Base-by-base conservation (phyloP, 768 basidiomycete genomes). In the Crassisporium funariophilum region DNA sequence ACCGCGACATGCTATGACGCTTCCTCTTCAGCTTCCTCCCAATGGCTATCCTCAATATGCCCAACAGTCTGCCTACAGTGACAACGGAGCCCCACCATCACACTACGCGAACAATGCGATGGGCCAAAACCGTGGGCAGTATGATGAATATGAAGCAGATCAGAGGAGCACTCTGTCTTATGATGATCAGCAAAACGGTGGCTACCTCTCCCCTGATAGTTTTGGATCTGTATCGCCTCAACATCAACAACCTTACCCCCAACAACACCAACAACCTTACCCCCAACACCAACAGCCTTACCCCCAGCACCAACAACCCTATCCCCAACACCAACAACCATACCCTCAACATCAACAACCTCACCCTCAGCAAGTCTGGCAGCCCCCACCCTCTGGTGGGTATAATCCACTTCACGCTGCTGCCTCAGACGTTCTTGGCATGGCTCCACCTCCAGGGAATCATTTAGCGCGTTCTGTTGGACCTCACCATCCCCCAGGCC, bases 381-480 rank as follows among this genome's bases (percentile, higher is more conserved):
- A 41, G 12, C 15, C 40, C 5, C 27, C 40, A 27, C 21, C 43
- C 40, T 61, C 64, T 12, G 65, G 64, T 23, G 75, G 77, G 43
- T 82, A 79, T 54, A 80, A 83, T 59, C 70, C 76, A 27, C 65
- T 89, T 10, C 86, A 88, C 62, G 77, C 79, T 8, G 89, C 88
- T 11, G 90, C 90, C 7, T 88, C 89, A 7, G 81, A 86, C 62
- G 85, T 91, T 7, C 75, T 92, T 12, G 89, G 89, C 12, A 83
- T 88, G 80, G 82, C 78, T 0, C 86, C 81, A 15, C 85, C 85
- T 35, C 79, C 77, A 11, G 33, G 12, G 9, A 31, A 31, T 31
- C 22, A 36, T 13, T 31, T 36, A 6, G 40, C 46, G n/a, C n/a
- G n/a, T n/a, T n/a, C n/a, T n/a, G n/a, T n/a, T n/a, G n/a, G n/a